phyloP scores from a whole-genome alignment of 495 filamentous ascomycete species.

The Penicillium steckii region DNA sequence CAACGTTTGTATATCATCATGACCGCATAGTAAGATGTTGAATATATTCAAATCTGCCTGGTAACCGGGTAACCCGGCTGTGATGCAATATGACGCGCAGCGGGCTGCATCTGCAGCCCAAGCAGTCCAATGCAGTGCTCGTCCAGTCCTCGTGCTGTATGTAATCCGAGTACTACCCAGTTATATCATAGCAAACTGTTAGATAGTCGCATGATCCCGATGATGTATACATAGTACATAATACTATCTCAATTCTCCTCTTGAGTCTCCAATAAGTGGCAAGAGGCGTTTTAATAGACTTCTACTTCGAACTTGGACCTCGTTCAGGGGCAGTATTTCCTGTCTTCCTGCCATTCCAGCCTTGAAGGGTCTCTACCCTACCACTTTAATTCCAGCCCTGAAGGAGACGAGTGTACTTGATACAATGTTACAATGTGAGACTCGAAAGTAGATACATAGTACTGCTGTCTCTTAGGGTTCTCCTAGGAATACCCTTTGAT shows the following conservation, averaged over 20 bases:
- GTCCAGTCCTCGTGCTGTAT: neutral
- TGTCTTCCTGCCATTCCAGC: neutral
- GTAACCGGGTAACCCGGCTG: neutral
- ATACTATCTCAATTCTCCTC: neutral
- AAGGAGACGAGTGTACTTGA: neutral
- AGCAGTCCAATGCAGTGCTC: neutral
- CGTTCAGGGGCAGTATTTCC: slow-evolving; percentile 3
- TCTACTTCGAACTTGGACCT: neutral
- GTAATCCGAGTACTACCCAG: neutral
- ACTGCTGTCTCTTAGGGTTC: neutral
- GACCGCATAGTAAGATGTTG: slow-evolving; percentile 4
- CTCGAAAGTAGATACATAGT: too few relatives aligned
- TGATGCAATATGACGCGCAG: slow-evolving; percentile 14
- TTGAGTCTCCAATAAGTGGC: neutral
- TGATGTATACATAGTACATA: neutral
- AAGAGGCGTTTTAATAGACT: neutral
- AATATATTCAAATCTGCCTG: neutral
- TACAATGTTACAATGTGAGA: too few relatives aligned
- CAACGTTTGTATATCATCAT: slow-evolving; percentile 9
- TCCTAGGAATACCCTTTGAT: too few relatives aligned
- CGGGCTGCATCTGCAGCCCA: too few relatives aligned
- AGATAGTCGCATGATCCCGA: neutral
- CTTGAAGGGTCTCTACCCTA: neutral
- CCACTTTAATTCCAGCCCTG: slow-evolving; percentile 3
- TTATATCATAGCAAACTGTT: neutral